A percentile compares a stretch with the other conserved stretches of the same genome.
These are phyloP conservation scores for Epichloe typhina DNA, from an alignment of 2,329 filamentous ascomycete species.

Conservation along the genomic window DNA sequence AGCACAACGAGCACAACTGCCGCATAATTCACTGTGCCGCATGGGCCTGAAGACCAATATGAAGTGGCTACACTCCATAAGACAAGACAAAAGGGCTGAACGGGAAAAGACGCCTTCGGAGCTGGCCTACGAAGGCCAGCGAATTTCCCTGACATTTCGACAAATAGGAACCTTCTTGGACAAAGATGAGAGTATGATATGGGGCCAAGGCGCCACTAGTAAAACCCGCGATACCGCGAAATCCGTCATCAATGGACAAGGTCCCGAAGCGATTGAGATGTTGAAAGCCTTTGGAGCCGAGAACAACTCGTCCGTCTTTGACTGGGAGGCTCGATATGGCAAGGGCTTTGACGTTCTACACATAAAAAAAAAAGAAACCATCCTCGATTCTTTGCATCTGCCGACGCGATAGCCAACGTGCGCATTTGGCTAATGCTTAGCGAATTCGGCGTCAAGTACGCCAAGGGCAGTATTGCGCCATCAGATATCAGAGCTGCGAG, in stretches of 20 bases:
- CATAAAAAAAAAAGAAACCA: conserved; percentile 28
- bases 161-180: conserved; percentile 76
- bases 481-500: not conserved
- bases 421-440: conserved; percentile 37
- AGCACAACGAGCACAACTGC: conserved; percentile 57
- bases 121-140: conserved; percentile 56
- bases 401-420: conserved; percentile 33
- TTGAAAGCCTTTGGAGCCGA: conserved; percentile 72
- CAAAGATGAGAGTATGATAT: conserved; percentile 53
- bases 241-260: conserved; percentile 56
- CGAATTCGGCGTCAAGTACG: conserved; percentile 32
- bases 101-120: conserved; percentile 58
- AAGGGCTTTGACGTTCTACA: conserved; percentile 74
- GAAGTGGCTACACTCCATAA: conserved; percentile 86
- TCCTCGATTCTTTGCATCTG: conserved; percentile 36
- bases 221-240: conserved; percentile 51
- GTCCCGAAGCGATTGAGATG: conserved; percentile 51
- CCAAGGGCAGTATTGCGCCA: conserved; percentile 27
- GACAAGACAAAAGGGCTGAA: conserved; percentile 63
- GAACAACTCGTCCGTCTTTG: conserved; percentile 60
- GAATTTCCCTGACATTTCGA: conserved; percentile 87
- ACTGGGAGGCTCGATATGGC: conserved; percentile 68
- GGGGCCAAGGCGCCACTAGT: conserved; percentile 76
- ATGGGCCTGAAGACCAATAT: conserved; percentile 73
- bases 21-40: conserved; percentile 79